Evolutionary conservation across 257 asterid species (phyloP).

Genomic region (Nyctanthes arbortristis): DNA sequence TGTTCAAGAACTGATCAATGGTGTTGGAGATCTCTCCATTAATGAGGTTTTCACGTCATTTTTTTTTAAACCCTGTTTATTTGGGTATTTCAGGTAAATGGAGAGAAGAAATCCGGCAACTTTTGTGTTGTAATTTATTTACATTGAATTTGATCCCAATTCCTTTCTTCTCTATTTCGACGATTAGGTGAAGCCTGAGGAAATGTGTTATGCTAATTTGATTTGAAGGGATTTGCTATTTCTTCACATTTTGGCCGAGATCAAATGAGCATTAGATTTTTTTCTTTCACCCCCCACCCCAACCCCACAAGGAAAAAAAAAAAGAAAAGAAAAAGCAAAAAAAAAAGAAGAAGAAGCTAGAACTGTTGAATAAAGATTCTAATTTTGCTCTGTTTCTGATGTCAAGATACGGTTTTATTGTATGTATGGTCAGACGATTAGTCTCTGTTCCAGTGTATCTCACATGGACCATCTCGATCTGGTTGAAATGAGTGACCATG

Average conservation of each 20-base stretch:
- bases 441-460: neutral
- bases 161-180: neutral
- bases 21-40: constrained; percentile 38
- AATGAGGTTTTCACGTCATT: constrained; percentile 40
- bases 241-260: neutral
- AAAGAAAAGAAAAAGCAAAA: too few species aligned
- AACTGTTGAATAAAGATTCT: neutral
- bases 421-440: neutral
- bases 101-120: neutral
- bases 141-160: neutral
- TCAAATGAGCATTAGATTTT: neutral
- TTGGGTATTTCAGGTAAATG: neutral
- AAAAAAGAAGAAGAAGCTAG: too few species aligned
- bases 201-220: neutral
- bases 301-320: too few species aligned
- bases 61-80: neutral
- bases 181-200: neutral
- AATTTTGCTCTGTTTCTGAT: neutral
- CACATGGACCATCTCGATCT: neutral
- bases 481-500: neutral
- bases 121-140: neutral
- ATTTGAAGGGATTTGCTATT: neutral
- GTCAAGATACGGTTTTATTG: neutral
- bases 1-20: constrained; percentile 34
- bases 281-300: too few species aligned